Evolutionary conservation across 1,284 basidiomycete genomes (phyloP).

Genomic region (Rhodotorula mucilaginosa): DNA sequence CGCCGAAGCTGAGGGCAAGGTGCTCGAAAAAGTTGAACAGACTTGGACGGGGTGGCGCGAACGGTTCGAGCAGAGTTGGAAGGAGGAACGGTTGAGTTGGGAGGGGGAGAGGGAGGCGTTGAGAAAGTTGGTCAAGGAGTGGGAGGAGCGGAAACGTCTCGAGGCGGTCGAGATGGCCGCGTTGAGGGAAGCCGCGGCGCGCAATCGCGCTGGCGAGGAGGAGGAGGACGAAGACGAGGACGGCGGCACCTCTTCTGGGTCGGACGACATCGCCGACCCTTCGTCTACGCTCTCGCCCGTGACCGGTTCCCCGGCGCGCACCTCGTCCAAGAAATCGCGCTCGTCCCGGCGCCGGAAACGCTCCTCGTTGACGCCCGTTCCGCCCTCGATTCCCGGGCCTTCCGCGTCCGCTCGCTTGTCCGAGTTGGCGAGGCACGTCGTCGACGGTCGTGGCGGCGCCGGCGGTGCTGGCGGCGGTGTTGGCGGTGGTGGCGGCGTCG

Average conservation of each 20-base stretch:
- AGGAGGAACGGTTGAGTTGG: conserved; percentile 73
- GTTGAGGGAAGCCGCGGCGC: not conserved
- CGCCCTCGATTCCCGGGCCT: not conserved
- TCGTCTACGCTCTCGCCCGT: conserved; percentile 4
- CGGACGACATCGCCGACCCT: not conserved
- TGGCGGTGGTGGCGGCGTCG: not conserved
- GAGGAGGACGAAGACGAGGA: conserved; percentile 27
- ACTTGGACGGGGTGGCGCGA: conserved; percentile 63
- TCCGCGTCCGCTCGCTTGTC: not conserved
- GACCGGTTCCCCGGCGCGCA: conserved; percentile 6
- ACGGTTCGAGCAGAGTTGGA: conserved; percentile 48
- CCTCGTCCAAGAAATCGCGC: conserved; percentile 15
- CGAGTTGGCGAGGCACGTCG: not conserved
- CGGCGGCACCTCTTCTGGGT: conserved; percentile 23
- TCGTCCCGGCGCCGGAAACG: conserved; percentile 20
- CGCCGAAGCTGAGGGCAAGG: conserved; percentile 52
- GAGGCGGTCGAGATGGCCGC: conserved; percentile 37
- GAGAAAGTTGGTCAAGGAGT: conserved; percentile 70
- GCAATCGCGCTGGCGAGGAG: conserved; percentile 15
- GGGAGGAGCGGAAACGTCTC: conserved; percentile 61
- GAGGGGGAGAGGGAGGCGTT: conserved; percentile 73
- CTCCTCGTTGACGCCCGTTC: conserved; percentile 10
- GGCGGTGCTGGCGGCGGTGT: too few relatives aligned
- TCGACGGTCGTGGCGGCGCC: not conserved
- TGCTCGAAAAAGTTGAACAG: conserved; percentile 58